Base-by-base conservation (phyloP, 305 asterid genomes). In the Solanum aculeatissimum region DNA sequence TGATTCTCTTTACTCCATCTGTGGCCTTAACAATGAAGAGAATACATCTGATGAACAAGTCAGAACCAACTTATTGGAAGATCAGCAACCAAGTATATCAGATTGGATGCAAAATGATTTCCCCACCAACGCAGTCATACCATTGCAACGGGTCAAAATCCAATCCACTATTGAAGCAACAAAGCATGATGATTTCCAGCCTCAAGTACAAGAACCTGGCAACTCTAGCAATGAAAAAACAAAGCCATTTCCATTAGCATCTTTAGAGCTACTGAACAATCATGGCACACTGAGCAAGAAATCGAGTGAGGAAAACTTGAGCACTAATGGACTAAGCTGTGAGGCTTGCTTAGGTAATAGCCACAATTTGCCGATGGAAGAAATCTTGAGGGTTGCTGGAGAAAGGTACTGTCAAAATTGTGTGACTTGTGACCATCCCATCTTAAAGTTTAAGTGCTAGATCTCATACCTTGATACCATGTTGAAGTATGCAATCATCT, bases 331-430 rank as follows among this genome's bases (percentile, higher is more conserved):
- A 8, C 18, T 25, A 23, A 25, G 11, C 25, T 49, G 23, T 47
- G 79, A 71, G 80, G 40, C n/a, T 12, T 27, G n/a, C 9, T 54
- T 7, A 42, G 83, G 62, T 60, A 66, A 25, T 19, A 65, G 71
- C 55, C 70, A 38, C 16, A 89, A 84, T 60, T 25, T 92, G 21
- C 88, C 93, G 25, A 54, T 87, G 45, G 91, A 84, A 14, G 93
- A 93, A 21, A 88, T 90, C 78, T 35, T 92, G 45, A 89, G 84
- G 86, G 43, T 88, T 63, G 97, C 91, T 4, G 95, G 92, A 23
- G 95, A 91, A 78, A 91, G 89, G 77, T 93, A 89, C 85, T 38
- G 78, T 43, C 18, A 6, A 69, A 58, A 69, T 74, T 6, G 4
- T 25, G 23, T 47, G 60, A 25, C 60, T n/a, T 25, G 23, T 47